These are phyloP conservation scores for Paecilomyces sp. DNA, from an alignment of 2,329 filamentous ascomycete species.

Conservation along the genomic window DNA sequence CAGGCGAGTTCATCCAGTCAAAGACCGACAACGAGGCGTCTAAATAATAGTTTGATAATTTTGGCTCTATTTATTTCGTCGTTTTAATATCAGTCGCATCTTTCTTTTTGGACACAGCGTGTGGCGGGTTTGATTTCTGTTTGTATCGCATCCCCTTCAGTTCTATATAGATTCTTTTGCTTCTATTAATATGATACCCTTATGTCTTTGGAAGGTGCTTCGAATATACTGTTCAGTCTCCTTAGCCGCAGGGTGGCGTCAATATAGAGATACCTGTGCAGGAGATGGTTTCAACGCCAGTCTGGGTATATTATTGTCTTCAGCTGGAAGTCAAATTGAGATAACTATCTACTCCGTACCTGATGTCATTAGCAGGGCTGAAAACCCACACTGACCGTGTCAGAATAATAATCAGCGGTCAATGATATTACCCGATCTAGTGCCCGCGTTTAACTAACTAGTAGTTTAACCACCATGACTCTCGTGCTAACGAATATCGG, in stretches of 20 bases:
- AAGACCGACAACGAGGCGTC: constrained; percentile 20
- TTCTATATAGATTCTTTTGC: neutral
- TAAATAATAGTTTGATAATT: neutral
- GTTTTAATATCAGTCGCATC: neutral
- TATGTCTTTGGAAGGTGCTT: neutral
- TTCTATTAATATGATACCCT: neutral
- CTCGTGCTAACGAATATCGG: neutral
- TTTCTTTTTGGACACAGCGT: neutral
- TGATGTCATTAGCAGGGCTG: too few species aligned
- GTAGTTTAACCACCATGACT: neutral
- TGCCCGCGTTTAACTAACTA: neutral
- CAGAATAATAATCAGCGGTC: neutral
- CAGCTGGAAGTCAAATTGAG: too few species aligned
- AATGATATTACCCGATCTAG: neutral
- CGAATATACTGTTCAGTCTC: too few species aligned
- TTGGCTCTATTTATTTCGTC: neutral
- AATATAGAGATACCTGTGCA: too few species aligned
- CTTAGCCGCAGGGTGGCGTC: too few species aligned
- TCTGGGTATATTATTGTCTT: too few species aligned
- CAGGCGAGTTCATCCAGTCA: constrained; percentile 20
- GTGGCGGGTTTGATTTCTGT: neutral
- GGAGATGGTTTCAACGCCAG: too few species aligned
- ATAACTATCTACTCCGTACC: too few species aligned
- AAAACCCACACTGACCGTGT: neutral
- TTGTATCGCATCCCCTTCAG: neutral